phyloP scores from a whole-genome alignment of 2,329 filamentous ascomycete genomes.

The Diaporthe vexans region DNA sequence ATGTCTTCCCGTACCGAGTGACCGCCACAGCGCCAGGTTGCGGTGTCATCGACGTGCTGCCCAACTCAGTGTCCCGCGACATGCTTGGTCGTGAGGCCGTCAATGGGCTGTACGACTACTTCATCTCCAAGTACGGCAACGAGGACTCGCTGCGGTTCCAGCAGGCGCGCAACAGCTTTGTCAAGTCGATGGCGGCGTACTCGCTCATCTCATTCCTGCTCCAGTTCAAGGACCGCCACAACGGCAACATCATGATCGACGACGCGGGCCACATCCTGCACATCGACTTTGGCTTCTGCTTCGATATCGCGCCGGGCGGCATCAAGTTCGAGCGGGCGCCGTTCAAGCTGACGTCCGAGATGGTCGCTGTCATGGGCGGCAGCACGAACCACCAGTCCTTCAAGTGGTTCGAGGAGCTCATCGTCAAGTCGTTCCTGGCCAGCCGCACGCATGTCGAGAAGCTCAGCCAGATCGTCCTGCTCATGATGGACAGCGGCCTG shows the following conservation, averaged over 20 bases:
- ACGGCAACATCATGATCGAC: constrained; percentile 99
- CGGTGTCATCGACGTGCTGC: constrained; percentile 97
- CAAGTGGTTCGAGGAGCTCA: constrained; percentile 96
- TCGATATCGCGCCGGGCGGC: constrained; percentile 97
- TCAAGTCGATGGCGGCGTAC: constrained; percentile 99
- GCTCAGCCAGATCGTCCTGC: constrained; percentile 87
- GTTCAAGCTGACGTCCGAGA: constrained; percentile 97
- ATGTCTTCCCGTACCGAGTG: constrained; percentile 96
- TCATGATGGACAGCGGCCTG: constrained; percentile 96
- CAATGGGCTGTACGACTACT: constrained; percentile 98
- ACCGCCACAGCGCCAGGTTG: constrained; percentile 97
- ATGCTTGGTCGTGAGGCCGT: constrained; percentile 99
- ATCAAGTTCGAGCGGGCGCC: constrained; percentile 98
- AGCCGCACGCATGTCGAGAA: constrained; percentile 89
- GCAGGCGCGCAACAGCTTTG: constrained; percentile 94
- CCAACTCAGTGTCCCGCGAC: constrained; percentile 97
- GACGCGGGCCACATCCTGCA: constrained; percentile 97
- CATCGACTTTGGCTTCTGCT: constrained; percentile 99
- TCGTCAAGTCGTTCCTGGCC: constrained; percentile 94
- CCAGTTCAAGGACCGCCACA: constrained; percentile 99
- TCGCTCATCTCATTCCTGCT: constrained; percentile 96
- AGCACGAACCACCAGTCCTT: constrained; percentile 87
- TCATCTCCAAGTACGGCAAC: constrained; percentile 95
- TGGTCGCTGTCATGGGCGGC: constrained; percentile 99
- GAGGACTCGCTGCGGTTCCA: constrained; percentile 97